phyloP scores from a whole-genome alignment of 2,329 filamentous ascomycete species.

The Ilyonectria sp. region DNA sequence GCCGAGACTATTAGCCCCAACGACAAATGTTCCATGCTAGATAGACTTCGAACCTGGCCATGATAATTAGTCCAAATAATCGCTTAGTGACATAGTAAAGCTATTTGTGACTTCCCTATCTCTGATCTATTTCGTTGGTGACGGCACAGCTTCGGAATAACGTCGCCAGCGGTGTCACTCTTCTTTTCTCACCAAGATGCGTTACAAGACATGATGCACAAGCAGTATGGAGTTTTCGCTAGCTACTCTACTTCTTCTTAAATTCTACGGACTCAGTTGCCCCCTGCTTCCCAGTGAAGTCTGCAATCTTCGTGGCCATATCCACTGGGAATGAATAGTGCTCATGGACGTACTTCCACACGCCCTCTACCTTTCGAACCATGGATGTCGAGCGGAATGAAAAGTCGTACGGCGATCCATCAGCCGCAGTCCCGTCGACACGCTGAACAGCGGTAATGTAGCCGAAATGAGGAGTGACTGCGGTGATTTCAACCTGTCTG shows the following conservation, averaged over 20 bases:
- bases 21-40: no score
- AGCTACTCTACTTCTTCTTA: conserved; percentile 12
- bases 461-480: conserved; percentile 8
- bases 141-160: no score
- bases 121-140: no score
- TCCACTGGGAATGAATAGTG: conserved; percentile 19
- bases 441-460: conserved; percentile 20
- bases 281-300: conserved; percentile 2
- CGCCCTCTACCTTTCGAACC: conserved; percentile 8
- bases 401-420: conserved; percentile 14
- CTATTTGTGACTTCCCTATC: no score
- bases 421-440: conserved; percentile 14
- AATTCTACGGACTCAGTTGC: conserved; percentile 10
- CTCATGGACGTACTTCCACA: conserved; percentile 20
- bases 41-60: no score
- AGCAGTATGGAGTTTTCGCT: neutral
- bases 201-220: no score
- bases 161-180: no score
- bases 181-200: neutral
- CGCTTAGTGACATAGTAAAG: no score
- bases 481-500: conserved; percentile 12
- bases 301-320: conserved; percentile 17
- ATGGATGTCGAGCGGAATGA: conserved; percentile 13
- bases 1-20: no score
- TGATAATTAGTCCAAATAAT: no score